These are phyloP conservation scores for Ceratobasidium sp. DNA, from an alignment of 1,284 basidiomycete genomes.

Conservation along the genomic window DNA sequence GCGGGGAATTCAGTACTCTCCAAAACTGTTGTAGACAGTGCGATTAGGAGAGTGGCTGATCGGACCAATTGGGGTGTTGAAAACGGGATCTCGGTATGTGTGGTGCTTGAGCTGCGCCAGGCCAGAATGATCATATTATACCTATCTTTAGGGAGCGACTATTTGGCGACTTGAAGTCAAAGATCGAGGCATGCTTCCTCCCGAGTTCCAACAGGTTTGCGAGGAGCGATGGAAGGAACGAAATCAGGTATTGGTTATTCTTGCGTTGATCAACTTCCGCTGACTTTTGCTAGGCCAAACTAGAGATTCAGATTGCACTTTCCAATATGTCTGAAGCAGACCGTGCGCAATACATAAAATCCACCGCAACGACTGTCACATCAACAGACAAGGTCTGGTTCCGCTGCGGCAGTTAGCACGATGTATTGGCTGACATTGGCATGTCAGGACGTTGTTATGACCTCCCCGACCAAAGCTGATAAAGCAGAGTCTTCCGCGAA, in stretches of 20 bases:
- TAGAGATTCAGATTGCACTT: slow-evolving; percentile 67
- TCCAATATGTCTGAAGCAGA: slow-evolving; percentile 69
- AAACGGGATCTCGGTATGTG: slow-evolving; percentile 60
- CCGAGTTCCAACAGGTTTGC: slow-evolving; percentile 58
- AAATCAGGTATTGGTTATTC: slow-evolving; percentile 64
- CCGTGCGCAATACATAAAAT: slow-evolving; percentile 32
- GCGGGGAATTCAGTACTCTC: slow-evolving; percentile 41
- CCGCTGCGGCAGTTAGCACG: background rate
- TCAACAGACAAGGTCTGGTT: slow-evolving; percentile 29
- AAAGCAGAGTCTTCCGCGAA: slow-evolving; percentile 35
- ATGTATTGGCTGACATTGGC: background rate
- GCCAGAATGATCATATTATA: slow-evolving; percentile 1
- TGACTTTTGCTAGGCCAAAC: slow-evolving; percentile 66
- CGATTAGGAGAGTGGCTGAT: slow-evolving; percentile 69
- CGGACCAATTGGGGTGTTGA: slow-evolving; percentile 83
- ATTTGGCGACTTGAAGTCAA: slow-evolving; percentile 93
- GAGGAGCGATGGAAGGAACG: slow-evolving; percentile 73
- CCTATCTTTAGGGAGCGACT: slow-evolving; percentile 59
- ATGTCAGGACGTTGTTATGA: slow-evolving; percentile 34
- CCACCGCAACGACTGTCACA: slow-evolving; percentile 14
- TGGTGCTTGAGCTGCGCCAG: slow-evolving; percentile 63
- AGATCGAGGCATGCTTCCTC: slow-evolving; percentile 74
- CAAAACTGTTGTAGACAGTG: slow-evolving; percentile 66
- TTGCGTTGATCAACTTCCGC: slow-evolving; percentile 26
- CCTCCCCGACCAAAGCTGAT: slow-evolving; percentile 32